Conservation (phyloP, 129 eudicot species). For the Flaveria robusta region DNA sequence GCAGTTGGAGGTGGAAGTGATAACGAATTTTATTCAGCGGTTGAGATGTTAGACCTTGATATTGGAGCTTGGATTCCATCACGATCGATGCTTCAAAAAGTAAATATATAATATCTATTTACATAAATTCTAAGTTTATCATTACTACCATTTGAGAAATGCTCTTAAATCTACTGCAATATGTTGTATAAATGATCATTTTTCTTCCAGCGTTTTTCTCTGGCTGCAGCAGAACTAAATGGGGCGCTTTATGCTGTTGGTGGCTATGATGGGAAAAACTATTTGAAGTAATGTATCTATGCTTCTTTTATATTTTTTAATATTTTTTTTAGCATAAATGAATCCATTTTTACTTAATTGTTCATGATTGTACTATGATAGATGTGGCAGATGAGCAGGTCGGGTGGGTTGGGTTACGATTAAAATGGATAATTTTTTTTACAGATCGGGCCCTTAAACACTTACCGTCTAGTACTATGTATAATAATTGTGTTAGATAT, state of each 20-base stretch:
- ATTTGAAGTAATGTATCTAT: slow-evolving; percentile 51
- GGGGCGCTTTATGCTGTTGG: slow-evolving; percentile 89
- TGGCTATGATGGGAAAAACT: slow-evolving; percentile 73
- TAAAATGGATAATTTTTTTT: not conserved
- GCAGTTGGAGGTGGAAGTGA: slow-evolving; percentile 86
- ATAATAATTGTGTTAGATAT: not conserved
- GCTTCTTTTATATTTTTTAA: not conserved
- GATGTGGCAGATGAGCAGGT: slow-evolving; percentile 1
- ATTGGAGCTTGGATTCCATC: slow-evolving; percentile 70
- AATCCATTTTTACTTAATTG: not conserved
- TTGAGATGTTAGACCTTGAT: slow-evolving; percentile 73
- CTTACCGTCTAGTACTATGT: not conserved
- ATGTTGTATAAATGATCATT: not conserved
- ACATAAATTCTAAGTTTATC: slow-evolving; percentile 4
- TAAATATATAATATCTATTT: slow-evolving; percentile 12
- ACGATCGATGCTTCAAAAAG: slow-evolving; percentile 75
- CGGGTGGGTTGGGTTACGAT: not conserved
- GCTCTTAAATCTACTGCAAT: not conserved
- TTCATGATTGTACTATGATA: slow-evolving; percentile 7
- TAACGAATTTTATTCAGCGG: slow-evolving; percentile 51
- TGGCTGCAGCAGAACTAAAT: slow-evolving; percentile 74
- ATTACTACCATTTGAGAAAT: too few species aligned
- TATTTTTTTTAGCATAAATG: slow-evolving; percentile 2
- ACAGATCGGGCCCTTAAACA: not conserved
- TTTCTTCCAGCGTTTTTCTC: slow-evolving; percentile 66